A percentile compares a stretch with the other conserved stretches of the same genome.
These are phyloP conservation scores for Acarospora socialis DNA, from an alignment of 2,329 filamentous ascomycete species.

Conservation along the genomic window DNA sequence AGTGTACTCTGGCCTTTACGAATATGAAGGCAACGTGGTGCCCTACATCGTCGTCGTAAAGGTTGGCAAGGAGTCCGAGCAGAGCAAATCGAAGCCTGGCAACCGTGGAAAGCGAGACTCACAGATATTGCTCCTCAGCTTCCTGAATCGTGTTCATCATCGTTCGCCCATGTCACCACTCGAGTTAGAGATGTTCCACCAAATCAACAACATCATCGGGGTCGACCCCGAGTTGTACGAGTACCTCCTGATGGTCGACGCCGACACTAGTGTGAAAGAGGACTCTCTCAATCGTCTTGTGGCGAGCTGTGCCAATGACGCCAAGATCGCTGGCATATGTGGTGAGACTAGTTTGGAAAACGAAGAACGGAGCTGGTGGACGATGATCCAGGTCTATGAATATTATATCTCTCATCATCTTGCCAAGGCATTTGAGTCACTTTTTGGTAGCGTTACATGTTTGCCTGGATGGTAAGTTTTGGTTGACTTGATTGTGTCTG, in stretches of 20 bases:
- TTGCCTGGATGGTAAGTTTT: conserved; percentile 85
- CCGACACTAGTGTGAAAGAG: conserved; percentile 85
- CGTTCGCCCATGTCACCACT: conserved; percentile 87
- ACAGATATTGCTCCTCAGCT: conserved; percentile 89
- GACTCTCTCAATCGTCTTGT: conserved; percentile 88
- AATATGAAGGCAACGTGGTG: conserved; percentile 93
- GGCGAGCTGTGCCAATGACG: conserved; percentile 80
- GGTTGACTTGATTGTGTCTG: conserved; percentile 1
- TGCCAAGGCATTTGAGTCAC: conserved; percentile 90
- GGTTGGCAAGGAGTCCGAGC: conserved; percentile 92
- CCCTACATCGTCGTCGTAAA: conserved; percentile 94
- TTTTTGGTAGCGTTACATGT: conserved; percentile 97
- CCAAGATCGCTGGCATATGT: conserved; percentile 93
- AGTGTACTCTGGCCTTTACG: conserved; percentile 94
- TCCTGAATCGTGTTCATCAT: conserved; percentile 95
- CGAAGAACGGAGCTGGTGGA: conserved; percentile 92
- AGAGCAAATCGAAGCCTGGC: conserved; percentile 78
- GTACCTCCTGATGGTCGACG: conserved; percentile 93
- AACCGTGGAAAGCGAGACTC: conserved; percentile 98
- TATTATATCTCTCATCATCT: conserved; percentile 98
- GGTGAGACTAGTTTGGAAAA: conserved; percentile 95
- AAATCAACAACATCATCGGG: conserved; percentile 98
- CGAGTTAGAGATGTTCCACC: conserved; percentile 96
- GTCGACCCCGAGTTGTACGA: conserved; percentile 96
- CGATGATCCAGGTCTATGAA: conserved; percentile 99